These are phyloP conservation scores for Malassezia furfur DNA, from an alignment of 1,284 basidiomycete genomes.

Conservation along the genomic window DNA sequence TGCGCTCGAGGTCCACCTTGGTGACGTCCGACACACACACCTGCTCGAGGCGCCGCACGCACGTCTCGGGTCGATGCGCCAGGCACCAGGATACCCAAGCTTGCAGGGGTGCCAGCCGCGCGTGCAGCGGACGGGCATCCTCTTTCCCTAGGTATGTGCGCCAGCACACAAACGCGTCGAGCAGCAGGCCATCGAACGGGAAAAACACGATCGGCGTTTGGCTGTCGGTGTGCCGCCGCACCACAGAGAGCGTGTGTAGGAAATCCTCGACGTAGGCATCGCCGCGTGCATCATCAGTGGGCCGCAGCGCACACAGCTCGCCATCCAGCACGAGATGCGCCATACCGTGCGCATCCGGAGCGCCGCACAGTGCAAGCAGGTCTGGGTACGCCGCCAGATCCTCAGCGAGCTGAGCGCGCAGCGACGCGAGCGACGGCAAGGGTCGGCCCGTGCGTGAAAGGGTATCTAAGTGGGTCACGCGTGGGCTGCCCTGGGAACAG, in stretches of 20 bases:
- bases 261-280: constrained; percentile 27
- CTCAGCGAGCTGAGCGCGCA: constrained; percentile 19
- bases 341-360: not conserved
- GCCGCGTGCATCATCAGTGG: constrained; percentile 2
- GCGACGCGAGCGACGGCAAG: constrained; percentile 18
- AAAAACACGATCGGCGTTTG: constrained; percentile 23
- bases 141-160: not conserved
- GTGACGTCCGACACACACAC: constrained; percentile 15
- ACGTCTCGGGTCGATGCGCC: not conserved
- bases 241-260: constrained; percentile 16
- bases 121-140: constrained; percentile 11
- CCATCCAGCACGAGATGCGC: constrained; percentile 28
- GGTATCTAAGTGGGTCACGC: constrained; percentile 10
- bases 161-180: constrained; percentile 27
- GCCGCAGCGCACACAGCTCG: constrained; percentile 27
- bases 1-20: not conserved
- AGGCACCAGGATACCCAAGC: constrained; percentile 15
- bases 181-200: constrained; percentile 29
- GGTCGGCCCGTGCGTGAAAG: constrained; percentile 25
- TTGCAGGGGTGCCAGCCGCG: constrained; percentile 17
- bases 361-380: not conserved
- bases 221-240: constrained; percentile 21
- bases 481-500: not conserved
- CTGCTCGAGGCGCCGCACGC: constrained; percentile 24
- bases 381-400: constrained; percentile 15